Evolutionary conservation across 371 early-diverging fungal genomes (phyloP), one percentile per base, ranked within the genome.

Genomic region (Thermomucor indicae-seudaticae): DNA sequence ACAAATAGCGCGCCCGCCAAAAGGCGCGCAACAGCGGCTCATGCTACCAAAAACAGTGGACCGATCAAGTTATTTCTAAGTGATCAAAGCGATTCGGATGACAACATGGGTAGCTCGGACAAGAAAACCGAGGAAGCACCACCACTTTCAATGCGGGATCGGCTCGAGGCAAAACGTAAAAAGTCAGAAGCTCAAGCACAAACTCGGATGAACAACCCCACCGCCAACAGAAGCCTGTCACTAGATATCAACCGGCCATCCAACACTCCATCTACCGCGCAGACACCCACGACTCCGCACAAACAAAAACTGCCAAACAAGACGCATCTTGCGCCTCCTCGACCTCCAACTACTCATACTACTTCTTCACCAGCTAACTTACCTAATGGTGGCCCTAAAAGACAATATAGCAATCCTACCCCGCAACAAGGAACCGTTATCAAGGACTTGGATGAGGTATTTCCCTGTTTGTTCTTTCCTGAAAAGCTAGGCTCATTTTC

Each of bases 231-330:
- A n/a, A n/a, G 10, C 31, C 53, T 6, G 16, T 23, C 2, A 20
- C 16, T 7, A 20, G 11, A 40, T 23, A 41, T 5, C 39, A 6
- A 51, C 25, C 51, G 31, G 19, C 43, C 20, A 17, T 24, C 22
- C 34, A n/a, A 28, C 25, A 12, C 22, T n/a, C 51, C 42, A 47
- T 4, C 32, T 32, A 10, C 52, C 42, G 29, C 43, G 22, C n/a
- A 32, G n/a, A 5, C 27, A 25, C n/a, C 28, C 17, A 42, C 32
- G 23, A 31, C 43, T 43, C 8, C 46, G 27, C 44, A 47, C 17
- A 59, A 59, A 29, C 59, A 59, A 49, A 59, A 59, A 31, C 42
- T 59, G 12, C 59, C 59, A 12, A 59, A 59, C 50, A 53, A 50
- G 19, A 43, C 54, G 17, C 59, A 59, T 32, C 44, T 59, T 10